A percentile compares a stretch with the other conserved stretches of the same genome.
Evolutionary conservation across 306 rosid genomes (phyloP).

Genomic region (Geum urbanum): DNA sequence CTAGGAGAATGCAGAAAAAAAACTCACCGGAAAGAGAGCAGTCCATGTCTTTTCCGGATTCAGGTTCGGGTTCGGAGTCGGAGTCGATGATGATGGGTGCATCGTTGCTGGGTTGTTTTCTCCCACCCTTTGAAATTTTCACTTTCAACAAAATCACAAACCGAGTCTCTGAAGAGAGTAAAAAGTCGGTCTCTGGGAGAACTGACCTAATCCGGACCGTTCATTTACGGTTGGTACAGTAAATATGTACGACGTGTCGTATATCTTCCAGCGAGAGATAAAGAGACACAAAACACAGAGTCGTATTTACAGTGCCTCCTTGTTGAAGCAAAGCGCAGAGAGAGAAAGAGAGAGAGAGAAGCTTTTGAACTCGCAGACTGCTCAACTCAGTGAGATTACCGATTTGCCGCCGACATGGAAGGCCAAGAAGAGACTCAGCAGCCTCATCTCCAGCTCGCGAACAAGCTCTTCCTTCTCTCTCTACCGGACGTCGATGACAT

Average conservation of each 20-base stretch:
- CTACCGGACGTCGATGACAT: conserved; percentile 83
- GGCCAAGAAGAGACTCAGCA: conserved; percentile 80
- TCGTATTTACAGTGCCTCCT: conserved; percentile 2
- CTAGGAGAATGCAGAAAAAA: not conserved
- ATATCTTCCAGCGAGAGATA: not conserved
- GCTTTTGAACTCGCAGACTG: conserved; percentile 17
- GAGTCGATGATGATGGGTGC: not conserved
- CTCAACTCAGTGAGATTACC: conserved; percentile 15
- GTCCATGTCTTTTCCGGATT: not conserved
- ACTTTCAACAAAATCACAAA: not conserved
- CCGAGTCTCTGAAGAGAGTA: not conserved
- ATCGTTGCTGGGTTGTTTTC: not conserved
- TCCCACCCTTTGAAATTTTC: conserved; percentile 3
- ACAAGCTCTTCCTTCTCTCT: conserved; percentile 76
- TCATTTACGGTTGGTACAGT: not conserved
- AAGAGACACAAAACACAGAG: not conserved
- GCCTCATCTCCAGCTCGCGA: conserved; percentile 71
- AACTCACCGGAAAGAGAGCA: not conserved
- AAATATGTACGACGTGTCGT: not conserved
- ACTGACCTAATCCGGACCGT: not conserved
- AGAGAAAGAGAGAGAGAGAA: not conserved
- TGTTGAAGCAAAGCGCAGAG: conserved; percentile 25
- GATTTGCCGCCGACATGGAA: conserved; percentile 56
- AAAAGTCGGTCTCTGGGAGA: not conserved
- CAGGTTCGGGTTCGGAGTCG: not conserved